Evolutionary conservation across 164 flowering plant genomes (phyloP), one percentile per base, ranked within the genome.

Genomic region (Platanus orientalis): DNA sequence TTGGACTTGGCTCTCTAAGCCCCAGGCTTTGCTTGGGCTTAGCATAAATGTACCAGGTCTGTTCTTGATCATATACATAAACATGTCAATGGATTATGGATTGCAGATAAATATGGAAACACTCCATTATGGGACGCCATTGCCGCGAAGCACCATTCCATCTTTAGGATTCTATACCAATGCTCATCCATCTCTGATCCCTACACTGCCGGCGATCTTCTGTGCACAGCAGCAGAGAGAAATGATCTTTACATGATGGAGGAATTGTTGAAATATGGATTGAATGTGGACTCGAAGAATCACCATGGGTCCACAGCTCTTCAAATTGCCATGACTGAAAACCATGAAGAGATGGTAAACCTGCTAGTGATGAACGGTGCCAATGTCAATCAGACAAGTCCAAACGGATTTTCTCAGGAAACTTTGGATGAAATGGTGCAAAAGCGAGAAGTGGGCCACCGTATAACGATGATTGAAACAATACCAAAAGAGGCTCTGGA

Each of bases 101-200:
- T 69, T 42, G 54, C 84, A 92, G 96, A 92, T 61, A 32, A 70
- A 28, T 75, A 84, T 60, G 96, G 95, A 12, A 77, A 89, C 76
- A 88, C 88, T 40, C 86, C 98, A 20, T 23, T 86, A 63, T 92
- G 96, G 98, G 83, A 83, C 34, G 88, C 96, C 17, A 79, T 92
- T 57, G 60, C 86, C 23, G 50, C 83, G 30, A 86, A 84, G 59
- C 84, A 86, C 72, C 81, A 83, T 64, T 78, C 87, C 5, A 79
- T 84, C 65, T 89, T 89, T 64, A 72, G 77, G 60, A 75, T 85
- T 51, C 77, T 92, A 23, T 81, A 80, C 79, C 78, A 84, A 61
- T 78, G 68, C 47, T 85, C 93, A 13, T 71, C 78, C 50, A 61
- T 79, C 7, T 80, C 88, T 0, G 85, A 88, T 59, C 85, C 89